Evolutionary conservation across 441 rosid species (phyloP).

Genomic region (Gossypium gossypioides): DNA sequence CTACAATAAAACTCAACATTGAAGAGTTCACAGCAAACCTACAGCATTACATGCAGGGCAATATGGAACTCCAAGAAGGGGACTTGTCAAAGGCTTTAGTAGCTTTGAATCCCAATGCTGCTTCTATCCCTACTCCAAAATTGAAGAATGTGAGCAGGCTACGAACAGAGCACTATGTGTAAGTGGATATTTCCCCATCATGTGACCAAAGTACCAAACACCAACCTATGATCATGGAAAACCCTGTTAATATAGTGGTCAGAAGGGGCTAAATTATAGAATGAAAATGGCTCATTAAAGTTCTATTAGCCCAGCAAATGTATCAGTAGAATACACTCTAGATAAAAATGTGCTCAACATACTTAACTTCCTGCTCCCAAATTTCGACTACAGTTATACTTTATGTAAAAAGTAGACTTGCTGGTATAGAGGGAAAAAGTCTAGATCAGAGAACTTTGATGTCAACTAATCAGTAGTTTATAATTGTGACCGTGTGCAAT

Average conservation of each 20-base stretch:
- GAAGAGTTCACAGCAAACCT: conserved; percentile 54
- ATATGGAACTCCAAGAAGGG: conserved; percentile 67
- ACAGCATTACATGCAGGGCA: conserved; percentile 53
- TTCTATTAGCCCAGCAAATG: conserved; percentile 10
- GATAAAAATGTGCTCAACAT: conserved; percentile 1
- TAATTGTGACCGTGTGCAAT: background rate
- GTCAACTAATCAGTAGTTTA: background rate
- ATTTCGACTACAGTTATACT: background rate
- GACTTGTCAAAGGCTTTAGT: conserved; percentile 86
- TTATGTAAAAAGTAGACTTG: background rate
- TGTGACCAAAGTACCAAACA: background rate
- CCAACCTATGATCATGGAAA: background rate
- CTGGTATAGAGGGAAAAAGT: background rate
- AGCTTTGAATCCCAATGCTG: conserved; percentile 59
- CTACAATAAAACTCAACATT: conserved; percentile 63
- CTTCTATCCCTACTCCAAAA: conserved; percentile 67
- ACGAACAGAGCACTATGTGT: conserved; percentile 96
- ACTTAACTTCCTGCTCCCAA: background rate
- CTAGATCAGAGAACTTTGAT: background rate
- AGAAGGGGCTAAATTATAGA: conserved; percentile 8
- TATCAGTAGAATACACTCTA: background rate
- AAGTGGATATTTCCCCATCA: conserved; percentile 36
- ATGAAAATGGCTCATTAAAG: background rate
- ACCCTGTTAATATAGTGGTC: background rate
- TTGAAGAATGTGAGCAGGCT: conserved; percentile 71